Evolutionary conservation across 768 basidiomycete species (phyloP).

Genomic region (Boletus vinaceobasis): DNA sequence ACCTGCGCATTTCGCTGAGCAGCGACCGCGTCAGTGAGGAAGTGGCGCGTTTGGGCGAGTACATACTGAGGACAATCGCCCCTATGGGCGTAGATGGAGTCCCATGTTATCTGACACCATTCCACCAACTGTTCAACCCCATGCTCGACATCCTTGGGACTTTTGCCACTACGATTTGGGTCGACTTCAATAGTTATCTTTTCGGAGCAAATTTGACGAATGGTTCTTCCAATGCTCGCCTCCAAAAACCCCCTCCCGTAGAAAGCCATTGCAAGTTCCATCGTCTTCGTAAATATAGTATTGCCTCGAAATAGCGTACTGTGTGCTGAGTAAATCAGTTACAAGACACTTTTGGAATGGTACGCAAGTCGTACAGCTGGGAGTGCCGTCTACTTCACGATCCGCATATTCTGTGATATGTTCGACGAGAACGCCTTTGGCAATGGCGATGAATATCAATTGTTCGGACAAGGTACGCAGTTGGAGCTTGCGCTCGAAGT

Average conservation of each 20-base stretch:
- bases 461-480: conserved; percentile 60
- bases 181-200: conserved; percentile 82
- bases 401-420: conserved; percentile 69
- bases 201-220: conserved; percentile 69
- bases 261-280: conserved; percentile 78
- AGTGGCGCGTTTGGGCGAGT: conserved; percentile 1
- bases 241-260: conserved; percentile 81
- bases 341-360: background rate
- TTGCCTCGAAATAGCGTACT: conserved; percentile 74
- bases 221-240: conserved; percentile 66
- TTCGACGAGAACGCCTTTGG: conserved; percentile 59
- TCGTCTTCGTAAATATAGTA: conserved; percentile 64
- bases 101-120: conserved; percentile 83
- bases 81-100: conserved; percentile 71
- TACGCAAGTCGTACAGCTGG: conserved; percentile 50
- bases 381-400: conserved; percentile 67
- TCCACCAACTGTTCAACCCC: conserved; percentile 66
- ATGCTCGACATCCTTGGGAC: conserved; percentile 58
- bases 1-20: conserved; percentile 63
- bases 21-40: conserved; percentile 1
- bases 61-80: conserved; percentile 73
- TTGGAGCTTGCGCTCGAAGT: conserved; percentile 64
- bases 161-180: conserved; percentile 61
- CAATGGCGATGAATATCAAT: conserved; percentile 66
- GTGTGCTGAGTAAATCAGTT: conserved; percentile 47